Evolutionary conservation across 495 filamentous ascomycete species (phyloP), one percentile per base, ranked within the genome.

Genomic region (Daldinia bambusicola): DNA sequence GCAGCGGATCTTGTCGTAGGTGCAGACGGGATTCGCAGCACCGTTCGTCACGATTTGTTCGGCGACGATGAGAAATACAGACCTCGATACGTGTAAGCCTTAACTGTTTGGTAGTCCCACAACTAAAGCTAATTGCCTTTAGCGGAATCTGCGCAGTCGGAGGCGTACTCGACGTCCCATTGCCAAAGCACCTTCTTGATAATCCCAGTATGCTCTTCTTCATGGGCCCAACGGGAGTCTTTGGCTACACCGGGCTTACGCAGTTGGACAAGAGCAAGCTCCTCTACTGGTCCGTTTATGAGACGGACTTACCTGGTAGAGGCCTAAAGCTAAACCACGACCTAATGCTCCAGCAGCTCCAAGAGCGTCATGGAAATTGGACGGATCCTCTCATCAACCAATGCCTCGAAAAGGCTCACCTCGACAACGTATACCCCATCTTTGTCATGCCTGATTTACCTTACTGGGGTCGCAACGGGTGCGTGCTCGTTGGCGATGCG

Each of bases 11-110:
- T 92, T 61, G 80, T 90, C 1, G 80, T 91, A 65, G 89, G 87
- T 13, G 86, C 86, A 0, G 89, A 90, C 76, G 89, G 88, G 0
- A 79, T 89, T 4, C 82, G 81, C 70, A 88, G 87, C 57, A 79
- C 77, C 0, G 81, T 84, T 0, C 81, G 85, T 55, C 79, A 68
- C 38, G 76, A 78, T 1, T 61, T 90, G 26, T 78, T 83, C 12
- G 82, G 79, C 2, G 78, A 81, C n/a, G 74, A 61, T 3, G 66
- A 79, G 31, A 62, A 57, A 52, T 63, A 63, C 52, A n/a, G 36
- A 30, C 66, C 66, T 40, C 6, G 81, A 77, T 74, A 75, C 69
- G 40, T 80, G 82, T 55, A 73, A 78, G 65, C 22, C n/a, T 30
- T 1, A 20, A 31, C 6, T 14, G 4, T 1, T 22, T 6, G 6